phyloP scores from a whole-genome alignment of 345 rosid genomes.

The Moricandia moricandioides region DNA sequence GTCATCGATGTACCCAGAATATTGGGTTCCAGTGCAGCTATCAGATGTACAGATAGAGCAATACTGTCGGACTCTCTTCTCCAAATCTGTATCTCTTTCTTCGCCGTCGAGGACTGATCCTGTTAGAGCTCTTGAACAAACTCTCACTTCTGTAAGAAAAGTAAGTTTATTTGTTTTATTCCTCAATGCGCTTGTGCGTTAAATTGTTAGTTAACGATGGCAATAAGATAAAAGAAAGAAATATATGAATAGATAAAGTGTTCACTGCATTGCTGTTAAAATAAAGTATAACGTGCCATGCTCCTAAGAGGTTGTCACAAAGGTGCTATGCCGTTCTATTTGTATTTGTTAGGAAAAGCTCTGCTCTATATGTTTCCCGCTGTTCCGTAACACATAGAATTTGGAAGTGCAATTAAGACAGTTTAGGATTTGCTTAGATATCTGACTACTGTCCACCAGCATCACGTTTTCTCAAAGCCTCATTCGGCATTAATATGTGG shows the following conservation, averaged over 20 bases:
- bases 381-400: background rate
- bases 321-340: background rate
- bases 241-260: background rate
- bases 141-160: constrained; percentile 61
- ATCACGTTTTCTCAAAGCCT: constrained; percentile 2
- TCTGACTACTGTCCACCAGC: constrained; percentile 3
- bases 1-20: constrained; percentile 67
- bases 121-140: constrained; percentile 55
- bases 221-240: background rate
- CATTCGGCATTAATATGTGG: constrained; percentile 10
- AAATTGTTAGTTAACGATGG: background rate
- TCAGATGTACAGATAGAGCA: constrained; percentile 86
- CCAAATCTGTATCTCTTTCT: constrained; percentile 53
- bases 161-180: constrained; percentile 39
- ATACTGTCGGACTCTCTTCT: constrained; percentile 70
- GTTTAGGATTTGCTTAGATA: constrained; percentile 15
- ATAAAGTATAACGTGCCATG: constrained; percentile 2
- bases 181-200: constrained; percentile 1
- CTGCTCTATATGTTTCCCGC: constrained; percentile 8
- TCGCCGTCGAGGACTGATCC: constrained; percentile 54
- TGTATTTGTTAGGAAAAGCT: constrained; percentile 7
- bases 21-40: constrained; percentile 86
- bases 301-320: constrained; percentile 16
- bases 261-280: constrained; percentile 16
- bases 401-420: constrained; percentile 21